Percentiles rank a stretch among this genome's conserved stretches.
Conservation (phyloP, 441 rosid genomes). For the Arabidopsis hybrid region DNA sequence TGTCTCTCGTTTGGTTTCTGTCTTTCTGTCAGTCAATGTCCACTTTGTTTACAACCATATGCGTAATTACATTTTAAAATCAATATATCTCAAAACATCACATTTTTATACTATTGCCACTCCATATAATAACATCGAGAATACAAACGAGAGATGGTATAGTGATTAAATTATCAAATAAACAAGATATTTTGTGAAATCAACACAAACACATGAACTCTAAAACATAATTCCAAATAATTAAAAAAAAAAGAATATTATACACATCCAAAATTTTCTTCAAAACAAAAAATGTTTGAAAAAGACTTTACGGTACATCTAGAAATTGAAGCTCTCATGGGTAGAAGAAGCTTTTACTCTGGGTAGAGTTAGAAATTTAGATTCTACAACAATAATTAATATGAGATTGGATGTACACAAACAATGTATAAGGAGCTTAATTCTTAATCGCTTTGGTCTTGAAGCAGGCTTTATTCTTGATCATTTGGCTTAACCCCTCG, state of each 20-base stretch:
- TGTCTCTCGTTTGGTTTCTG: neutral
- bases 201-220: neutral
- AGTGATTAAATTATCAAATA: neutral
- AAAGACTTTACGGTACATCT: neutral
- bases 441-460: conserved; percentile 24
- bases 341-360: neutral
- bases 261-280: neutral
- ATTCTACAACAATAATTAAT: conserved; percentile 4
- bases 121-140: neutral
- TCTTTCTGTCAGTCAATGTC: neutral
- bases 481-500: conserved; percentile 12
- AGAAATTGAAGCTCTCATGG: neutral
- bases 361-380: conserved; percentile 14
- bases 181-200: neutral
- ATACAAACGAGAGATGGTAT: neutral
- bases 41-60: neutral
- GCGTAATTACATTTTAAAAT: neutral
- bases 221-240: neutral
- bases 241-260: neutral
- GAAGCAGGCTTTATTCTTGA: conserved; percentile 22
- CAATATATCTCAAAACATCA: neutral
- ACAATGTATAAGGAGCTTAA: neutral
- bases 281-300: neutral
- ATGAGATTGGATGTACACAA: conserved; percentile 24
- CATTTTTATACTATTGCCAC: neutral